Evolutionary conservation across 768 basidiomycete genomes (phyloP), one percentile per base, ranked within the genome.

Genomic region (Hygrophorus russula): DNA sequence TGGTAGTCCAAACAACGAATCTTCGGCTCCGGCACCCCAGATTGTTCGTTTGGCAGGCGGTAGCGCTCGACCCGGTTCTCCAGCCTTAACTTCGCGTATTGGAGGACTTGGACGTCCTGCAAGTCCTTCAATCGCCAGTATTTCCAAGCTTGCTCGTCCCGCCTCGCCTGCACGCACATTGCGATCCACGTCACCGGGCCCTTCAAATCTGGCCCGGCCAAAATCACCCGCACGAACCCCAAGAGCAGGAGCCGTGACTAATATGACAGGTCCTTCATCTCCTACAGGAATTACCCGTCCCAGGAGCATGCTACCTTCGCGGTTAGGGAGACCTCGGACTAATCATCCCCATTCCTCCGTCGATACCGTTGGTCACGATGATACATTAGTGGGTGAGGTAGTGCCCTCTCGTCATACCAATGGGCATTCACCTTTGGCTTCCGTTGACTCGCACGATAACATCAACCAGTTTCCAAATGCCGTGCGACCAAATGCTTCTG

Each of bases 241-340:
- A 19, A 56, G 56, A 13, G 46, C 45, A 7, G 53, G 54, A 24
- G 39, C 49, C 9, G 44, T 44, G 42, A 37, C 37, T 41, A 50
- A 45, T 17, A 46, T 61, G 15, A 61, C 55, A 20, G 44, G 56
- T 12, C 67, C 70, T 38, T 49, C 64, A 1, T 72, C 74, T 30
- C 73, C 73, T 8, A 63, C 62, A 28, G 59, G 66, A 4, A 66
- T 71, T 46, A 59, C 58, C 39, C 73, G 78, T 36, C 76, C 81
- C 1, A 84, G 78, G 56, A 82, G 70, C 50, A 61, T 82, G 59
- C 59, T 87, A 29, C 86, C 88, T 13, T 89, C 87, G 33, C 76
- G 83, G 24, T 65, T 90, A 7, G 83, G 74, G 15, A 68, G 78
- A 36, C 82, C 83, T 10, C 74, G 80, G 32, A 58, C 73, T 6